Evolutionary conservation across 768 basidiomycete species (phyloP), one percentile per base, ranked within the genome.

Genomic region (Boletus subcaerulescens): DNA sequence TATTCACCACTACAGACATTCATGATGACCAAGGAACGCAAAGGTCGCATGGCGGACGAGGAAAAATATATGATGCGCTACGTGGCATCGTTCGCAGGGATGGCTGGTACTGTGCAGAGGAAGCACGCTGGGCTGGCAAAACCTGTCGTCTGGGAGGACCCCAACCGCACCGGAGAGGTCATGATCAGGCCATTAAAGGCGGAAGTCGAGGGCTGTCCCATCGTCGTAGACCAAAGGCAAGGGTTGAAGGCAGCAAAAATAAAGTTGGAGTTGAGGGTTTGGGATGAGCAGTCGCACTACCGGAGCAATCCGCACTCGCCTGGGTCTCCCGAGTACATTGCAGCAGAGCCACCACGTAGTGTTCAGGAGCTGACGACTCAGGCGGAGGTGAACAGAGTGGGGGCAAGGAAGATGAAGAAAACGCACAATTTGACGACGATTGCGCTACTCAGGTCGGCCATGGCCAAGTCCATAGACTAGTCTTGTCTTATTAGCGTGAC

Each of bases 11-110:
- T 91, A 45, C 85, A 89, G 50, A 75, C 78, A 0, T 71, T 73
- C 48, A 72, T 85, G 65, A 76, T 73, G 65, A 76, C 76, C 9
- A 76, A 73, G 55, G 71, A 82, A 17, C 76, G 81, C 60, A 81
- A 83, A 8, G 91, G 87, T 48, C 77, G 89, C 53, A 55, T 86
- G 58, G 74, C 84, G 36, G 73, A 80, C 31, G 53, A 43, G 31
- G 70, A 61, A 12, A 61, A 9, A 15, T 33, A 35, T 18, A 15
- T 18, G 50, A 1, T 56, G 33, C 32, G 53, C 45, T 65, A 64
- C 48, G 57, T 72, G 40, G 73, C 70, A 8, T 70, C 68, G 9
- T 72, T 70, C 20, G 74, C 64, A 17, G 62, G 73, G 15, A 64
- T 70, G 59, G 65, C 62, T 31, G 63, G 62, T 43, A 35, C 55